Evolutionary conservation across 352 stramenopile species (phyloP), one percentile per base, ranked within the genome.

Genomic region (Pythium aphanidermatum): DNA sequence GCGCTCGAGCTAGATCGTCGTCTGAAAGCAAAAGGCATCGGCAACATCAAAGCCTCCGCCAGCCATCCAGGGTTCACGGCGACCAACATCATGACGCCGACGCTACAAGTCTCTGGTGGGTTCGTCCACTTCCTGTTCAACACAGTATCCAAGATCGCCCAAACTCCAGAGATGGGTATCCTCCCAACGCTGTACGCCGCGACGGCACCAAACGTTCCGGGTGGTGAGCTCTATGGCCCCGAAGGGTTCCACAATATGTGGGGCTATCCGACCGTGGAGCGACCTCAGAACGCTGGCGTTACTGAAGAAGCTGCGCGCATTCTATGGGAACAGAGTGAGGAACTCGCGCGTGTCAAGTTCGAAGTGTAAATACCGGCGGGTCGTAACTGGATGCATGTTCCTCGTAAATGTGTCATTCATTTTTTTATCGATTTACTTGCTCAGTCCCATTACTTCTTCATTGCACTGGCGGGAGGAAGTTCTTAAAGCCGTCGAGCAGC

Each of bases 211-310:
- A 50, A 50, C n/a, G 53, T 82, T 16, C 41, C 20, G 1, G 47
- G 62, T 11, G 70, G 68, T 12, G 70, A 82, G 38, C 77, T 63
- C 33, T 71, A 79, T 30, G 68, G 70, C 0, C 71, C 71, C 2
- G 55, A 81, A 45, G 68, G 68, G 7, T 52, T 72, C 7, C 60
- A 48, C 27, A 63, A 83, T 41, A 72, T 83, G 31, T 80, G 73
- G 39, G 70, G 68, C 12, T 79, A 65, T 41, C 70, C 70, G 5
- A 66, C 63, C 6, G 55, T 59, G 11, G 61, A 74, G 19, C 16
- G 41, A n/a, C 62, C 66, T 16, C 75, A 64, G 53, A 61, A 63
- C 26, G 58, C 68, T 40, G 70, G 65, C 39, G 46, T 58, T 27
- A 26, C 32, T 25, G 7, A 35, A 17, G 26, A 12, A 6, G 39